A percentile compares a stretch with the other conserved stretches of the same genome.
These are phyloP conservation scores for Agastache rugosa DNA, from an alignment of 257 asterid genomes.

Conservation along the genomic window DNA sequence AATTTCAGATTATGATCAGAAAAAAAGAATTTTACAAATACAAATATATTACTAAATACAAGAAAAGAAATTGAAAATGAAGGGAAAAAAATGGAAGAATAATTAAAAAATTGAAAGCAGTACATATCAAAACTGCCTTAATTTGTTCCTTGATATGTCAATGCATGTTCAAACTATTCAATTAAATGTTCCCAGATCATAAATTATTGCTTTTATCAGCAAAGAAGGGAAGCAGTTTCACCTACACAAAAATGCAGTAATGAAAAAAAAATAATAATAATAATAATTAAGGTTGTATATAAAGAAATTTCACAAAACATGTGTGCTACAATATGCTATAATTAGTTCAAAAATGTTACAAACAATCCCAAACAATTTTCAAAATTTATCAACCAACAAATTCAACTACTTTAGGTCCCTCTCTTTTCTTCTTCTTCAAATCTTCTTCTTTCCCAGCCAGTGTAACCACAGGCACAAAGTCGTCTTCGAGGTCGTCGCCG, in stretches of 20 bases:
- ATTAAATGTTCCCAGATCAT: no score
- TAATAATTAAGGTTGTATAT: neutral
- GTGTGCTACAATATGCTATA: neutral
- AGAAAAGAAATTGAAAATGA: no score
- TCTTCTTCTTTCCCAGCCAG: conserved; percentile 41
- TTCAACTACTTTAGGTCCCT: conserved; percentile 73
- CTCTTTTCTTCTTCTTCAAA: conserved; percentile 51
- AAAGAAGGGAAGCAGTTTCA: neutral
- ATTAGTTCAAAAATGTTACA: conserved; percentile 21
- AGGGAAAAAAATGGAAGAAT: no score
- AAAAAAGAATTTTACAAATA: no score
- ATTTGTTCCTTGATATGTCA: no score
- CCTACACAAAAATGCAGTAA: no score
- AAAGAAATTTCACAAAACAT: neutral
- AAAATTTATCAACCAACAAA: conserved; percentile 62
- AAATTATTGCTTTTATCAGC: neutral
- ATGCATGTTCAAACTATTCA: no score
- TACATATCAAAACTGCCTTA: no score
- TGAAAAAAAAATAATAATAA: neutral
- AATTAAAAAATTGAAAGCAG: no score
- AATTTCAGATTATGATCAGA: no score
- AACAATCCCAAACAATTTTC: neutral
- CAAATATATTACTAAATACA: no score
- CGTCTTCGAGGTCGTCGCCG: conserved; percentile 98
- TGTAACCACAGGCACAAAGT: conserved; percentile 51